Evolutionary conservation across 805 yeast genomes (phyloP).

Genomic region (Metschnikowia gelsemii): DNA sequence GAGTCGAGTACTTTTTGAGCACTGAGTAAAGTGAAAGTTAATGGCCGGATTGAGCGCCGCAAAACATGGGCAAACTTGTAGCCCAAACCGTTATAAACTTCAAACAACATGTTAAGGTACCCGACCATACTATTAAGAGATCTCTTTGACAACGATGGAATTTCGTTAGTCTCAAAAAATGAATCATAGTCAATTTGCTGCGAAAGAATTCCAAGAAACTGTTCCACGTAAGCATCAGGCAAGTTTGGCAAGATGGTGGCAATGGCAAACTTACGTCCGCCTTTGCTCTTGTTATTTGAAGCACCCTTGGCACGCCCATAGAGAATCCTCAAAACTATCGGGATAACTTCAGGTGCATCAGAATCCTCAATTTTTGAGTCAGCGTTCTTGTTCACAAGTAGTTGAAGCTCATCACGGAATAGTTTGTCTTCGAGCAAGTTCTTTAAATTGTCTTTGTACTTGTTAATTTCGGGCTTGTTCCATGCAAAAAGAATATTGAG

Average conservation of each 20-base stretch:
- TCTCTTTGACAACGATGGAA: slow-evolving; percentile 14
- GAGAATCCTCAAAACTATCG: slow-evolving; percentile 70
- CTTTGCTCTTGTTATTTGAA: slow-evolving; percentile 65
- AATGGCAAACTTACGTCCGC: slow-evolving; percentile 70
- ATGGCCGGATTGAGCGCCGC: slow-evolving; percentile 52
- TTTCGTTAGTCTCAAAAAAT: slow-evolving; percentile 7
- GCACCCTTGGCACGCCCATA: slow-evolving; percentile 83
- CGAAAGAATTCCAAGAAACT: slow-evolving; percentile 63
- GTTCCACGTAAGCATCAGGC: slow-evolving; percentile 47
- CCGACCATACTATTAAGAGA: slow-evolving; percentile 58
- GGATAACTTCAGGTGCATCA: slow-evolving; percentile 64
- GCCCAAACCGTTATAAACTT: slow-evolving; percentile 59
- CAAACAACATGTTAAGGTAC: slow-evolving; percentile 58
- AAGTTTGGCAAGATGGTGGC: slow-evolving; percentile 61
- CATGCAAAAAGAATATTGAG: slow-evolving; percentile 66
- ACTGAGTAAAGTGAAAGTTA: slow-evolving; percentile 52
- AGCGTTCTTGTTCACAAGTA: slow-evolving; percentile 50
- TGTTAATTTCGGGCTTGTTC: slow-evolving; percentile 55
- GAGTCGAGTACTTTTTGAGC: slow-evolving; percentile 47
- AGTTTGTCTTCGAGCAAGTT: slow-evolving; percentile 78
- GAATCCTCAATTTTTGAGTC: slow-evolving; percentile 57
- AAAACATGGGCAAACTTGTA: slow-evolving; percentile 50
- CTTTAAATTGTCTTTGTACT: slow-evolving; percentile 69
- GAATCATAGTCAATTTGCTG: slow-evolving; percentile 42
- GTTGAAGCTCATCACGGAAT: slow-evolving; percentile 81